Percentiles rank a stretch among this genome's conserved stretches.
phyloP scores from a whole-genome alignment of 768 basidiomycete species.

The Crepidotus variabilis region DNA sequence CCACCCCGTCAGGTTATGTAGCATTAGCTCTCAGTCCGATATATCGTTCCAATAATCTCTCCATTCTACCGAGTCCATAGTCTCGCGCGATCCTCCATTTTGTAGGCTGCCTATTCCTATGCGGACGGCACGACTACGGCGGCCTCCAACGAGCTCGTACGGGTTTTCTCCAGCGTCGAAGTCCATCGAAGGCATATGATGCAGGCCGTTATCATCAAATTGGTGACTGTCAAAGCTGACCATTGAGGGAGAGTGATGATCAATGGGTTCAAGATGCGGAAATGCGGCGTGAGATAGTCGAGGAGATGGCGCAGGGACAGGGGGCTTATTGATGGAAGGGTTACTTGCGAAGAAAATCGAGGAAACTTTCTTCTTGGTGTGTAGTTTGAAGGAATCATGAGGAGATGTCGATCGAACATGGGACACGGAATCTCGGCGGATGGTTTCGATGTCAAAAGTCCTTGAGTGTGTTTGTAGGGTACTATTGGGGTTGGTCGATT shows the following conservation, averaged over 20 bases:
- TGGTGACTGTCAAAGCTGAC: neutral
- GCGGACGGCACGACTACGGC: too few species aligned
- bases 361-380: neutral
- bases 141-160: neutral
- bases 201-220: neutral
- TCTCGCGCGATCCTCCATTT: neutral
- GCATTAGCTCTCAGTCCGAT: too few species aligned
- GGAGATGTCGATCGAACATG: neutral
- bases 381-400: neutral
- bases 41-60: too few species aligned
- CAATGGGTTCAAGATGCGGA: neutral
- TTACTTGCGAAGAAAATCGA: neutral
- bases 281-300: too few species aligned
- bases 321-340: neutral
- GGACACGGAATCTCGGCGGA: too few species aligned
- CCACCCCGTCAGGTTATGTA: neutral
- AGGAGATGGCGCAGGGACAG: neutral
- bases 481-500: too few species aligned
- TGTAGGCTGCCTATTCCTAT: neutral
- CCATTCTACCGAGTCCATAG: neutral
- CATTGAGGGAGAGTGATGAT: neutral
- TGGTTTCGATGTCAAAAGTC: too few species aligned
- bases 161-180: neutral
- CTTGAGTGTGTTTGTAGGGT: too few species aligned
- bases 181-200: neutral